Base-by-base conservation (phyloP, 257 asterid species). In the Salvia miltiorrhiza region DNA sequence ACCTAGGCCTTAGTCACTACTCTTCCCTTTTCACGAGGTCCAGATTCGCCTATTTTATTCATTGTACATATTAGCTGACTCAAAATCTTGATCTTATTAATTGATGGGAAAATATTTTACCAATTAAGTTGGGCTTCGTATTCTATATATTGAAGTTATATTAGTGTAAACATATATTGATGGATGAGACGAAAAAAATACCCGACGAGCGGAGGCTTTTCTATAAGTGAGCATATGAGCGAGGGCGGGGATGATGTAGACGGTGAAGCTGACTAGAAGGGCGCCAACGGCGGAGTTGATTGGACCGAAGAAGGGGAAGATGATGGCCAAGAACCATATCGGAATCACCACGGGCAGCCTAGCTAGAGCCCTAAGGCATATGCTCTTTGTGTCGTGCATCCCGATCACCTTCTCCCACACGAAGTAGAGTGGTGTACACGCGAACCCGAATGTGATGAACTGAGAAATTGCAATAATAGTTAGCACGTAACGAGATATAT, bases 351-450 rank as follows among this genome's bases (percentile, higher is more conserved):
- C 95, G 0, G 98, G 98, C 13, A 93, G 71, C 70, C 98, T 77
- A 1, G 94, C 97, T 0, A 88, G 81, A 2, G 98, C 98, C 86
- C 98, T 82, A 37, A 90, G 0, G 20, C 95, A 93, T 37, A 93
- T 83, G 85, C 98, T 93, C 30, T 62, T 86, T 1, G 97, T 87
- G 66, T 90, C 93, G 62, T 93, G 98, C 96, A 93, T 85, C 24
- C 97, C 97, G 19, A 93, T 90, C 68, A 88, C 97, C 77, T 93
- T 93, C 85, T 93, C 98, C 98, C 98, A 92, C 59, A 92, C 98
- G 44, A 93, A 93, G 76, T 93, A 93, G 32, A 93, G 83, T 0
- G 98, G 98, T 0, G 97, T 93, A 56, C 97, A 93, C 0, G 98
- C 98, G 35, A 93, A 93, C 10, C 98, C 98, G 5, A 93, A 93